Evolutionary conservation across 805 yeast species (phyloP).

Genomic region (Wickerhamiella allomyrinae): DNA sequence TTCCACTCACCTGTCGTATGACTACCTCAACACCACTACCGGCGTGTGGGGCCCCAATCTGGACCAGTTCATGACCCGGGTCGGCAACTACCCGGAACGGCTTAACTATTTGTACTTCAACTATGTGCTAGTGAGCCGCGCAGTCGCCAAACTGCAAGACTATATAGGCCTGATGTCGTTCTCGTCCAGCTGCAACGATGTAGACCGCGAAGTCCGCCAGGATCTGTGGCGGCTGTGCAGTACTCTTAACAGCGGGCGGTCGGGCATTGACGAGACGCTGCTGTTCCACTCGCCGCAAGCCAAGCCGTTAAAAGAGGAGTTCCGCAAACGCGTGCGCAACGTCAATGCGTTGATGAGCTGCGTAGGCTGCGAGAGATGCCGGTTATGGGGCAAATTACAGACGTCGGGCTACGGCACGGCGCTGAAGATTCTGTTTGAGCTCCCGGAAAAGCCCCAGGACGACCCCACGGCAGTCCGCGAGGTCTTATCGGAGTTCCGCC

Average conservation of each 20-base stretch:
- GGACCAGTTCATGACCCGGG: conserved; percentile 70
- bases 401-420: conserved; percentile 97
- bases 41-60: conserved; percentile 78
- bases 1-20: conserved; percentile 82
- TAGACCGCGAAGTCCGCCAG: conserved; percentile 33
- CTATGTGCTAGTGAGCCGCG: conserved; percentile 72
- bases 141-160: conserved; percentile 53
- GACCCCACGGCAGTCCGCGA: conserved; percentile 33
- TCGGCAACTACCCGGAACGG: conserved; percentile 81
- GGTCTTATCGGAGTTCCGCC: conserved; percentile 42
- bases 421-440: conserved; percentile 73
- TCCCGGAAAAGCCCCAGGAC: conserved; percentile 36
- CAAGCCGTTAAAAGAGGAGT: conserved; percentile 61
- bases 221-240: conserved; percentile 30
- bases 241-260: conserved; percentile 20
- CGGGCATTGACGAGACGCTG: conserved; percentile 37
- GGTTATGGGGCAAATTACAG: conserved; percentile 96
- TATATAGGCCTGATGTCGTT: conserved; percentile 38
- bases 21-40: conserved; percentile 53
- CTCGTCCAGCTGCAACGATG: conserved; percentile 29
- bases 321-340: conserved; percentile 71
- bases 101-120: conserved; percentile 81
- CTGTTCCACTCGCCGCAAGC: conserved; percentile 30
- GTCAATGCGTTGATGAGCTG: conserved; percentile 93
- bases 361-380: conserved; percentile 95